phyloP scores from a whole-genome alignment of 2,329 filamentous ascomycete genomes.

The Alternaria incomplexa region DNA sequence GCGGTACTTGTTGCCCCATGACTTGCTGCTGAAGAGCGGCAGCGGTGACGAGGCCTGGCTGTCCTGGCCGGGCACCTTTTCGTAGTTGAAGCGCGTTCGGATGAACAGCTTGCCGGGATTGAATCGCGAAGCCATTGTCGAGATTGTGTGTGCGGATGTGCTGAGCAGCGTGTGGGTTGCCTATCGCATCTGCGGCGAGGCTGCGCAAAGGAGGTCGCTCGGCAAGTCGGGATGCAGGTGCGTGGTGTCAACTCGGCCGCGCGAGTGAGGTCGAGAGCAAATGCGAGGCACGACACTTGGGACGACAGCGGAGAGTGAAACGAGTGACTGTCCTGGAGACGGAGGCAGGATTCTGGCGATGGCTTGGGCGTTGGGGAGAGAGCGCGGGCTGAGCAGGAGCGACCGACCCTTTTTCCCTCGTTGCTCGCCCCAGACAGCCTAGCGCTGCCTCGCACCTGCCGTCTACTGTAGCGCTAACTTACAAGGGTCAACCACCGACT shows the following conservation, averaged over 20 bases:
- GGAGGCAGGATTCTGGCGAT: constrained; percentile 15
- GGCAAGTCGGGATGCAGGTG: not conserved
- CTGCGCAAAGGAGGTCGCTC: not conserved
- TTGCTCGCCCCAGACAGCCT: constrained; percentile 16
- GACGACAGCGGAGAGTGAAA: constrained; percentile 30
- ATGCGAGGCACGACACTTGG: not conserved
- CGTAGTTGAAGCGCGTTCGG: constrained; percentile 53
- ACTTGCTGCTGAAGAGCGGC: constrained; percentile 48
- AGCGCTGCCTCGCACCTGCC: constrained; percentile 15
- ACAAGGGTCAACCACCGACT: constrained; percentile 10
- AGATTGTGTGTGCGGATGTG: constrained; percentile 14
- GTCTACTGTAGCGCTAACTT: constrained; percentile 8
- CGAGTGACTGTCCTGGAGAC: constrained; percentile 37
- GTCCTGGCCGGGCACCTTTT: constrained; percentile 52
- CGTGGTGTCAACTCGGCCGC: constrained; percentile 16
- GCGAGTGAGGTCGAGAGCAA: constrained; percentile 15
- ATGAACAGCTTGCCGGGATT: constrained; percentile 55
- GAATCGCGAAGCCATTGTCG: constrained; percentile 47
- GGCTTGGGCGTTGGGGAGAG: constrained; percentile 21
- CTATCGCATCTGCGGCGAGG: constrained; percentile 42
- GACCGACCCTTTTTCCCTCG: constrained; percentile 21
- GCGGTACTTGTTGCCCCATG: constrained; percentile 41
- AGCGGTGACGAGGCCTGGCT: constrained; percentile 49
- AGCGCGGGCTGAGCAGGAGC: constrained; percentile 17
- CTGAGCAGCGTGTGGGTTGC: constrained; percentile 24